Evolutionary conservation across 768 basidiomycete species (phyloP), one percentile per base, ranked within the genome.

Genomic region (Pleurotus djamor): DNA sequence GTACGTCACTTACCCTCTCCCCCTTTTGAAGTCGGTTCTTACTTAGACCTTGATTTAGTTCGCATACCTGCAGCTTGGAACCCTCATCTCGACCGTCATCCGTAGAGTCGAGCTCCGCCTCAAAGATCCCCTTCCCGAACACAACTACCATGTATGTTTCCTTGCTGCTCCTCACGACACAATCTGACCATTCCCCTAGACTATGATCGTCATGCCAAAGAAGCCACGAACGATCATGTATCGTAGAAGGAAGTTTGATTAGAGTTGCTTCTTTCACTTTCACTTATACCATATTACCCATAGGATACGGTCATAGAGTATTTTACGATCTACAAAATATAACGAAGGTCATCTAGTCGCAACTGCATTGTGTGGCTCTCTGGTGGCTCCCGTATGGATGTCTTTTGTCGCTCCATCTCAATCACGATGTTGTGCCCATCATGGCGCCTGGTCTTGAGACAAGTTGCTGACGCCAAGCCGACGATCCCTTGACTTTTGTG

Each of bases 151-250:
- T 67, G 94, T 95, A 75, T 54, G 92, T 80, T 14, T 1, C 32
- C 28, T 21, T 47, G 57, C 4, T 34, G 6, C 33, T 32, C 49
- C 32, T 17, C 10, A 43, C 55, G 4, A 17, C 44, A 38, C 17
- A 3, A 8, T 38, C 13, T 17, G 4, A 38, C 48, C 59, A 52
- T 60, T 14, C 48, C 52, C 65, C 9, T 67, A 96, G 93, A 96
- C 94, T 16, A 91, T 98, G 92, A 95, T 98, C 66, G 90, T 92
- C 49, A 86, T 93, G 77, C 95, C 96, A 48, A 86, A 88, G 68
- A 74, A 79, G 63, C 88, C 89, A 7, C 80, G 86, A 64, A 75
- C 74, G 52, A 80, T 92, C 60, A 75, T 78, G 45, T 92, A 87
- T 70, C 84, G 89, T 63, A 81, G 89, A 66, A 82, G 90, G 65